Conservation (phyloP, 345 rosid genomes). For the Excoecaria cochinchinensis region DNA sequence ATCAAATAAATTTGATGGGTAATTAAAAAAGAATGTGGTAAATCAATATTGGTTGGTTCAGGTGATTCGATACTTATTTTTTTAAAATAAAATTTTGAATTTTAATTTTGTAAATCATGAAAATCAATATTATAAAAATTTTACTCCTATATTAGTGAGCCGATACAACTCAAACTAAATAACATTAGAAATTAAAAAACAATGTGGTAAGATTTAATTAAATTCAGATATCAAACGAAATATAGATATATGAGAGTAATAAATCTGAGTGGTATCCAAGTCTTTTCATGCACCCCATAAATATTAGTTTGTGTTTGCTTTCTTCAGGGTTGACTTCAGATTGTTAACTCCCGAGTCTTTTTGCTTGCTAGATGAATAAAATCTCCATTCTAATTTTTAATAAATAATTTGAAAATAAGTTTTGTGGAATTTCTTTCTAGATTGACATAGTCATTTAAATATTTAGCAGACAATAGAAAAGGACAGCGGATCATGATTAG, state of each 20-base stretch:
- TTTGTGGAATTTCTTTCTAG: neutral
- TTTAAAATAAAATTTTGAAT: too few relatives aligned
- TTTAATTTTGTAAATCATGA: too few relatives aligned
- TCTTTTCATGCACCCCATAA: slow-evolving; percentile 11
- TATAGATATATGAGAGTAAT: neutral
- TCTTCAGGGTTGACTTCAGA: neutral
- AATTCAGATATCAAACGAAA: too few relatives aligned
- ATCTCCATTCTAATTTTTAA: neutral
- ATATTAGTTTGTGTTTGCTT: neutral
- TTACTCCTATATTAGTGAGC: too few relatives aligned
- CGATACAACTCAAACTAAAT: too few relatives aligned
- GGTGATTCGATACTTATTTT: too few relatives aligned
- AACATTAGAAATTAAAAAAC: too few relatives aligned
- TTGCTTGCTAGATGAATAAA: neutral
- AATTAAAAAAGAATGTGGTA: too few relatives aligned
- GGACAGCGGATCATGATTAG: slow-evolving; percentile 16
- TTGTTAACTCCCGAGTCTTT: neutral
- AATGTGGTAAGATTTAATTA: too few relatives aligned
- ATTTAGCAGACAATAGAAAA: neutral
- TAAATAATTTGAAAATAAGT: neutral
- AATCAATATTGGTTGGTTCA: too few relatives aligned
- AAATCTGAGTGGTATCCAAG: slow-evolving; percentile 22
- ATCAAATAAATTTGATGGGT: too few relatives aligned
- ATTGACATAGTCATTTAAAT: neutral
- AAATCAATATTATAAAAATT: too few relatives aligned